Evolutionary conservation across 768 basidiomycete genomes (phyloP), one percentile per base, ranked within the genome.

Genomic region (Rhodotorula taiwanensis): DNA sequence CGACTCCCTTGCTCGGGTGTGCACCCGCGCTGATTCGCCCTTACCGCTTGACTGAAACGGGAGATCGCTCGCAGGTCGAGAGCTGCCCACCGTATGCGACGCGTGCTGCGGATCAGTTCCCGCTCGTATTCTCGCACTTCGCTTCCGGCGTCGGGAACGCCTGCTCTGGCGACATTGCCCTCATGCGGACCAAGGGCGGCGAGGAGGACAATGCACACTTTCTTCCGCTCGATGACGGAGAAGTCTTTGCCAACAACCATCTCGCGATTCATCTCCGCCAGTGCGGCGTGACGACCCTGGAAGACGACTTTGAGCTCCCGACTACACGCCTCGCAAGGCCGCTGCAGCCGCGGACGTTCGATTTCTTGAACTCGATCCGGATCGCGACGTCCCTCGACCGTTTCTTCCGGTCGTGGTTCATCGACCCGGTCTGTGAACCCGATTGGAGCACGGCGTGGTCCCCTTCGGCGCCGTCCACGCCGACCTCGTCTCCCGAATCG

Each of bases 201-300:
- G 2, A 7, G 2, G 34, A 5, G n/a, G n/a, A 23, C 2, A 3
- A 11, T 3, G 31, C 52, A 16, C 43, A 47, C 14, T 55, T 47
- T 39, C 51, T 64, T 2, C 52, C 67, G 0, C 33, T 69, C 8
- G 67, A 69, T 20, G 59, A 64, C 28, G 42, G 52, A 52, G 59
- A 69, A 39, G 3, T 51, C 5, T 69, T 69, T 33, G 43, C 27
- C 23, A 44, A 56, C 25, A 55, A 55, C 52, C 9, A 58, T 47
- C 52, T 64, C 14, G n/a, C 16, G 1, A 18, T 53, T 1, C 30
- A n/a, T 27, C 25, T 39, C 4, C 28, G 39, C 16, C 36, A 39
- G 16, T 9, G 36, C 9, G 36, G 36, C 36, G 36, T 16, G 10
- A 16, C 10, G 36, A 39, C 36, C 36, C 36, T n/a, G n/a, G n/a